Base-by-base conservation (phyloP, 192 early-diverging fungal species). In the Ramicandelaber brevisporus region DNA sequence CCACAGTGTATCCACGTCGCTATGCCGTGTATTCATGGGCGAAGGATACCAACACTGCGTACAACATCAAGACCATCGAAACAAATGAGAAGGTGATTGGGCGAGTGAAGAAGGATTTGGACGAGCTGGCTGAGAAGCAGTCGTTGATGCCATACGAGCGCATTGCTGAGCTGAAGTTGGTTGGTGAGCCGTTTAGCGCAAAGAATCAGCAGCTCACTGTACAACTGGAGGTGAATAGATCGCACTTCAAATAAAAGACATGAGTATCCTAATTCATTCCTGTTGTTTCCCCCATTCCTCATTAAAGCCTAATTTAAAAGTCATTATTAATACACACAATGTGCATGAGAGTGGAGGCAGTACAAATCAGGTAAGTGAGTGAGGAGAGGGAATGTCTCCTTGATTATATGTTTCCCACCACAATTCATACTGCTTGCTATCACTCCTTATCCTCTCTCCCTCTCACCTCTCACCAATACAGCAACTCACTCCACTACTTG, bases 1-100 rank as follows among this genome's bases (percentile, higher is more conserved):
- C 33, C 21, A 24, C 17, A 13, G 22, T 34, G 5, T 21, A 16
- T 17, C 33, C 33, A 3, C 33, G 26, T 9, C 33, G 16, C 2
- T 6, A 10, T 14, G 20, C 15, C 13, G 3, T 34, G 20, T 13
- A 24, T 12, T 4, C 5, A 6, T 34, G 33, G 33, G 33, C 33
- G 13, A 21, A 34, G 23, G 5, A 14, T 2, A 24, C 15, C 21
- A 21, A 9, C 2, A 34, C 21, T 4, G 8, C 5, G 13, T 34
- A 34, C 17, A 14, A 21, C 21, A 13, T 24, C 5, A 17, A 21
- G 4, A 24, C 21, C 1, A 16, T 34, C 6, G 11, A 3, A 6
- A 4, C n/a, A 5, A 34, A 34, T 21, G 9, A 7, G 9, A 10
- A 17, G 9, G 31, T 32, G 31, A 6, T 20, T 1, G 31, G 10